Evolutionary conservation across 768 basidiomycete genomes (phyloP), one percentile per base, ranked within the genome.

Genomic region (Leccinum aurantiacum): DNA sequence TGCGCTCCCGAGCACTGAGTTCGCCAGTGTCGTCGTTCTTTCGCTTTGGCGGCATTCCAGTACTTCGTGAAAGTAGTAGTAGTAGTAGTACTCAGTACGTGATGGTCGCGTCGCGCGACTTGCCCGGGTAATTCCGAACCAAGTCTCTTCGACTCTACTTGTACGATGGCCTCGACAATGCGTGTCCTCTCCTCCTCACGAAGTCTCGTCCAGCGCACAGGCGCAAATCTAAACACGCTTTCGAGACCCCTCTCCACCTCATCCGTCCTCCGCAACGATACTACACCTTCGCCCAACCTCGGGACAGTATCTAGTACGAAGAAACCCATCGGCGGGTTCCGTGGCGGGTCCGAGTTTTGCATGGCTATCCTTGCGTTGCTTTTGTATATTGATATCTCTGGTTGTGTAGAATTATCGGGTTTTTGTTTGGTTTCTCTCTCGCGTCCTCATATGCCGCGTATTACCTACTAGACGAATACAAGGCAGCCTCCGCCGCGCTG

Each of bases 381-480:
- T 19, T 46, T 19, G 19, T 11, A n/a, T 41, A 41, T n/a, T 41
- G 41, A 46, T 46, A 46, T 48, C 2, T 11, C 9, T 33, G 46
- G 7, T 46, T 19, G 19, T 6, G 17, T 65, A 93, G 91, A 53
- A 84, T 93, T 57, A 82, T 93, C 46, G 92, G 92, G 0, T 93
- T 94, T 71, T 73, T 97, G 37, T 85, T 95, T 65, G 95, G 93
- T 2, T 95, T 96, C 78, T 94, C 94, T 6, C 74, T 95, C 37
- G 93, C 93, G 1, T 92, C 93, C 1, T 88, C 90, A 0, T 84
- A 87, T 66, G 91, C 93, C 46, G 88, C 93, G 27, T 96, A 94
- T 72, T 86, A 91, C 71, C 80, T 97, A 19, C 76, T 95, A 51
- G 93, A 96, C 63, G 95, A 96, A 76, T 94, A 95, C 75, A 91